Conservation (phyloP, 805 yeast genomes). For the Sugiyamaella floridensis region DNA sequence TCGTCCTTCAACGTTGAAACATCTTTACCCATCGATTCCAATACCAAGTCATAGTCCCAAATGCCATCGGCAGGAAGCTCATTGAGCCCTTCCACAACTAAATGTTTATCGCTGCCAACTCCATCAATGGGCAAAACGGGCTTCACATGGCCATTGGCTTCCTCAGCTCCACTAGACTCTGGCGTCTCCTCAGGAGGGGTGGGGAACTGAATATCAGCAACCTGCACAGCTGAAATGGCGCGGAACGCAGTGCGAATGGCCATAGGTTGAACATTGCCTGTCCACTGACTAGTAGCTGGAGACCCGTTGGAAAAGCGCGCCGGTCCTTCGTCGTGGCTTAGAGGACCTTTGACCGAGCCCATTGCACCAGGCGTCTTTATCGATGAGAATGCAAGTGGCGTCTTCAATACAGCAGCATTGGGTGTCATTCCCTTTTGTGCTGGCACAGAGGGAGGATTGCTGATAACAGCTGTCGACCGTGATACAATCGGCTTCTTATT, state of each 20-base stretch:
- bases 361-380: constrained; percentile 13
- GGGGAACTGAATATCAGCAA: constrained; percentile 23
- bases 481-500: neutral
- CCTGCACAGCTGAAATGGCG: constrained; percentile 26
- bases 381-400: constrained; percentile 20
- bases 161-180: neutral
- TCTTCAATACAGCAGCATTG: constrained; percentile 19
- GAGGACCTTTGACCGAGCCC: neutral
- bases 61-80: constrained; percentile 10
- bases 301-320: neutral
- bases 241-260: constrained; percentile 30
- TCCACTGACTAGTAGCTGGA: constrained; percentile 14
- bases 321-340: neutral
- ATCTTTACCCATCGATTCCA: constrained; percentile 19
- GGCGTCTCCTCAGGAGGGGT: constrained; percentile 22
- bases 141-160: neutral
- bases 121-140: constrained; percentile 12
- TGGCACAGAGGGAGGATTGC: neutral
- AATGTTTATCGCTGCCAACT: constrained; percentile 3
- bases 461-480: neutral
- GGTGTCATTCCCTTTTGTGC: constrained; percentile 17
- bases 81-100: constrained; percentile 14
- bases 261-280: constrained; percentile 27
- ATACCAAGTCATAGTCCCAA: constrained; percentile 24
- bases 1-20: constrained; percentile 18